phyloP scores from a whole-genome alignment of 2,329 filamentous ascomycete genomes.

The Chaetomium sp. region DNA sequence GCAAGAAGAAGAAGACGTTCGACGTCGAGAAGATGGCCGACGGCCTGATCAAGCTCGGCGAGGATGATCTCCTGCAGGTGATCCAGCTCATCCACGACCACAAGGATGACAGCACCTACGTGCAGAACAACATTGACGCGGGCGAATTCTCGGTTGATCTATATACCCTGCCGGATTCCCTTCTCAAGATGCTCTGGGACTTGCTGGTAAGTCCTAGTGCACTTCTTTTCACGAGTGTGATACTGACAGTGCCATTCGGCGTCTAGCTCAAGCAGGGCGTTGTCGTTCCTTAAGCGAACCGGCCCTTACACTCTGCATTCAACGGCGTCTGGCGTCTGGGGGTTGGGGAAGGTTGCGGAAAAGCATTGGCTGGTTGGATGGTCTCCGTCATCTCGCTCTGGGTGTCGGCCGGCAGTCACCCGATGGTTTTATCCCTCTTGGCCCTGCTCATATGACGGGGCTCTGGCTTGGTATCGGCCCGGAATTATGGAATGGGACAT shows the following conservation, averaged over 20 bases:
- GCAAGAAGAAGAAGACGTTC: constrained; percentile 76
- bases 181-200: constrained; percentile 96
- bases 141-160: constrained; percentile 98
- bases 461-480: not conserved
- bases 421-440: constrained; percentile 12
- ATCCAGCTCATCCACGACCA: constrained; percentile 99
- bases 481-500: not conserved
- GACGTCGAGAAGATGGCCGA: constrained; percentile 98
- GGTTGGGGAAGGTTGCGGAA: constrained; percentile 13
- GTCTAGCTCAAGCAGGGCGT: constrained; percentile 28
- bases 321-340: constrained; percentile 28
- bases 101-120: constrained; percentile 91
- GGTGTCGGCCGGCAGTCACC: constrained; percentile 17
- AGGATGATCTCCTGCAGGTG: constrained; percentile 91
- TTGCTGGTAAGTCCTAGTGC: constrained; percentile 58
- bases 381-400: constrained; percentile 10
- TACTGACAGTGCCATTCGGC: not conserved
- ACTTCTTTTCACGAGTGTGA: not conserved
- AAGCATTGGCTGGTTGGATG: constrained; percentile 22
- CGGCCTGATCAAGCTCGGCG: constrained; percentile 80
- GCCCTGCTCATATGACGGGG: constrained; percentile 2
- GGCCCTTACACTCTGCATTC: constrained; percentile 20
- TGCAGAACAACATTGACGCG: constrained; percentile 94
- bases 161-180: constrained; percentile 88
- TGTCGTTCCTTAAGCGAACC: constrained; percentile 17